Evolutionary conservation across 1,284 basidiomycete genomes (phyloP).

Genomic region (Ceratobasidium sp.): DNA sequence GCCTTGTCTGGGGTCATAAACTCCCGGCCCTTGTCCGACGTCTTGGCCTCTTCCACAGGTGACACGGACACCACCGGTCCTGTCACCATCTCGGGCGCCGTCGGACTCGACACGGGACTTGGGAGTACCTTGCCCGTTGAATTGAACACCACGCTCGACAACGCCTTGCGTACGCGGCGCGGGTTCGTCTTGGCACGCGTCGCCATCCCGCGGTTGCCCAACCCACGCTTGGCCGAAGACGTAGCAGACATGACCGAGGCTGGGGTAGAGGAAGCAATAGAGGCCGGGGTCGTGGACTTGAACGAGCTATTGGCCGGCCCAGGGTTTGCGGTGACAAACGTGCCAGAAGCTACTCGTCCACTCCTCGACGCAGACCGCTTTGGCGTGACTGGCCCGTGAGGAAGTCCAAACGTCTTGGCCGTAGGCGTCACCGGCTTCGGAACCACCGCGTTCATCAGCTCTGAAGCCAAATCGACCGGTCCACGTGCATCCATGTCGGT

Average conservation of each 20-base stretch:
- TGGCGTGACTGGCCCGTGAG: slow-evolving; percentile 10
- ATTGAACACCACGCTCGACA: slow-evolving; percentile 21
- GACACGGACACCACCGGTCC: slow-evolving; percentile 3
- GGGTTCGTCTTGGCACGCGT: slow-evolving; percentile 37
- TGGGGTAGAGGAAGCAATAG: background rate
- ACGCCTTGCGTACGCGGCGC: background rate
- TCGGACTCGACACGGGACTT: slow-evolving; percentile 32
- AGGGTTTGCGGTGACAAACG: no score
- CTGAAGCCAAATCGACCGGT: slow-evolving; percentile 16
- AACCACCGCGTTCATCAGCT: background rate
- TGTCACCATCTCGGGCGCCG: background rate
- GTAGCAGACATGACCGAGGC: background rate
- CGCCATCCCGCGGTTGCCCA: slow-evolving; percentile 27
- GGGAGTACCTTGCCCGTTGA: slow-evolving; percentile 9
- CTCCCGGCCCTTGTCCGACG: background rate
- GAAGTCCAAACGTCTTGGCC: background rate
- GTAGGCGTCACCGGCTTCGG: background rate
- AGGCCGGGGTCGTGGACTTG: background rate
- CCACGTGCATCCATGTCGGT: slow-evolving; percentile 6
- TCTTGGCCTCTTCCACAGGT: slow-evolving; percentile 1
- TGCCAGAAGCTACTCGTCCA: background rate
- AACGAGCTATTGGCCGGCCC: no score
- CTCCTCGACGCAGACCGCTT: slow-evolving; percentile 2
- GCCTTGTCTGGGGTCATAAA: background rate
- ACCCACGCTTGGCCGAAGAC: slow-evolving; percentile 18